Evolutionary conservation across 805 yeast species (phyloP), one percentile per base, ranked within the genome.

Genomic region (Millerozyma acaciae): DNA sequence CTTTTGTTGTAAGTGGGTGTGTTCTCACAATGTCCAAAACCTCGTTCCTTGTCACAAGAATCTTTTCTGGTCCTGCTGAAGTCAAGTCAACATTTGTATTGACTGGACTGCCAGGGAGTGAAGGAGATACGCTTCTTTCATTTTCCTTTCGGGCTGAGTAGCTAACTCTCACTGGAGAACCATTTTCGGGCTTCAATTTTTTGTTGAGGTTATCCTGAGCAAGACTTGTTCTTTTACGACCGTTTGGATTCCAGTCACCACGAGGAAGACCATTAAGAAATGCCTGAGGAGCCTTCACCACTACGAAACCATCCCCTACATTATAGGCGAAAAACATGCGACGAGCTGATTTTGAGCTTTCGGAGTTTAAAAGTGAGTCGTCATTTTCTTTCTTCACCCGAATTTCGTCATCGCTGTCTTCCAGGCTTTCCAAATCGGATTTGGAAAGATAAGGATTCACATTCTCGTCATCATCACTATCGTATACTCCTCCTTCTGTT

Each of bases 401-500:
- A 34, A 44, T 39, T 10, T 57, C 67, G 29, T 63, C 67, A 23
- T 66, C 68, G 28, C 74, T 69, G 33, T 81, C 86, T 9, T 75
- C 61, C 32, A 79, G 85, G 38, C 86, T 80, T 45, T 50, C 84
- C 75, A 29, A 82, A 42, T 67, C 73, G 3, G 68, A 60, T 45
- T 55, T 60, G 1, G 69, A 76, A 15, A 83, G 65, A 50, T 87
- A 88, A 24, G 96, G 96, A 53, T 87, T 86, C 28, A 72, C 70
- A 8, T 57, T 44, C 20, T 55, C 62, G 15, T 75, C 77, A 35
- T 87, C 93, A 43, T 84, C 94, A 34, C 83, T 76, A 47, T 88
- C 97, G 47, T 90, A 88, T 29, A 86, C 89, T 26, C 83, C 95
- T 57, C 86, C 80, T 55, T 90, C 97, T 19, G 90, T 78, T 47